These are phyloP conservation scores for Rhazya stricta DNA, from an alignment of 257 asterid species.

Conservation along the genomic window DNA sequence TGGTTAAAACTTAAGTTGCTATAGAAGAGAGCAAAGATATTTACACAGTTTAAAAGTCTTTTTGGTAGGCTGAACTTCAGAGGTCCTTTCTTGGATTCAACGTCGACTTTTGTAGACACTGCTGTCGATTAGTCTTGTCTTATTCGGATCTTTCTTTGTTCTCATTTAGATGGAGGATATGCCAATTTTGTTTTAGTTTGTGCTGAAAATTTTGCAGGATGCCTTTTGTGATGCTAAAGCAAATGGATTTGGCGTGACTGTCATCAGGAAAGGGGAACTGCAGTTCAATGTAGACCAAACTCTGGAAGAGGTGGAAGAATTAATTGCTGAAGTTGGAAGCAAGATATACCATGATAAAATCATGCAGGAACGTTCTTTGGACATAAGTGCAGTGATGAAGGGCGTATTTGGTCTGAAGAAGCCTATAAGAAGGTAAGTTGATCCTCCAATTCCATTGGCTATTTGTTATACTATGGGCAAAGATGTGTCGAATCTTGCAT, in stretches of 20 bases:
- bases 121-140: background rate
- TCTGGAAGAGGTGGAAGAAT: conserved; percentile 89
- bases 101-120: background rate
- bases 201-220: conserved; percentile 49
- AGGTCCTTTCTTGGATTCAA: background rate
- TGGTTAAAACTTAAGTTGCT: background rate
- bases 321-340: conserved; percentile 68
- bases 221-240: conserved; percentile 83
- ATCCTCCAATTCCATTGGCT: background rate
- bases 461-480: background rate
- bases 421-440: conserved; percentile 54
- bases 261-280: conserved; percentile 73
- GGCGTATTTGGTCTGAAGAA: conserved; percentile 70
- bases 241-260: conserved; percentile 85
- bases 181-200: background rate
- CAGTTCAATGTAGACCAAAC: conserved; percentile 79
- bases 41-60: background rate
- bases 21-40: background rate
- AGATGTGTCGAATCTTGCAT: background rate
- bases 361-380: conserved; percentile 61
- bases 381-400: conserved; percentile 67
- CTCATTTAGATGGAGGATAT: background rate
- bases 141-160: background rate
- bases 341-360: conserved; percentile 80
- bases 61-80: background rate